Conservation (phyloP, 768 basidiomycete species). For the Rubroboletus satanas region DNA sequence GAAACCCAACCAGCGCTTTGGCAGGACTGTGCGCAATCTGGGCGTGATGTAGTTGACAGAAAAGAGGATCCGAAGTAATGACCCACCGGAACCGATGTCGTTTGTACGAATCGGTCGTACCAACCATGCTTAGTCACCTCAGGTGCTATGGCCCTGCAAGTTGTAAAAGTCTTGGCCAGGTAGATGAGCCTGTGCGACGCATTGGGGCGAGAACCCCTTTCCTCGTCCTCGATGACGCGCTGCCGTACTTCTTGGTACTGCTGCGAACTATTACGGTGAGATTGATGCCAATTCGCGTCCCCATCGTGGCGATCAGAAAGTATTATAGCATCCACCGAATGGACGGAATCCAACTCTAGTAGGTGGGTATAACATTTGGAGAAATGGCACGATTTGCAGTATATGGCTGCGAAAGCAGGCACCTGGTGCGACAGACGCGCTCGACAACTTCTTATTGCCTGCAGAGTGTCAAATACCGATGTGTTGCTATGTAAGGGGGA, state of each 20-base stretch:
- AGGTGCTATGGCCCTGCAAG: slow-evolving; percentile 45
- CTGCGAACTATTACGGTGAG: slow-evolving; percentile 23
- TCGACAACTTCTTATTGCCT: slow-evolving; percentile 23
- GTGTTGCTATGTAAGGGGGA: background rate
- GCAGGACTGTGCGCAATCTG: slow-evolving; percentile 19
- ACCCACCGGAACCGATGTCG: slow-evolving; percentile 25
- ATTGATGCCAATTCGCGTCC: slow-evolving; percentile 34
- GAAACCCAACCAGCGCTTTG: slow-evolving; percentile 11
- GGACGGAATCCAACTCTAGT: slow-evolving; percentile 30
- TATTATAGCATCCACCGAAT: slow-evolving; percentile 37
- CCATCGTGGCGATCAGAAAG: slow-evolving; percentile 13
- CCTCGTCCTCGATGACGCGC: slow-evolving; percentile 31
- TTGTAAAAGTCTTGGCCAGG: slow-evolving; percentile 45
- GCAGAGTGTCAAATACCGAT: background rate
- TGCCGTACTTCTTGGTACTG: slow-evolving; percentile 14
- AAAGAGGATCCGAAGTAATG: background rate
- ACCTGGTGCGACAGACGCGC: slow-evolving; percentile 16
- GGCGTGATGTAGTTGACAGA: background rate
- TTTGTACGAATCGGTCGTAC: slow-evolving; percentile 48
- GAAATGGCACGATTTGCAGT: slow-evolving; percentile 37
- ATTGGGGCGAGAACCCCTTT: slow-evolving; percentile 35
- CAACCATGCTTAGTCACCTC: slow-evolving; percentile 48
- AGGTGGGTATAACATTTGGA: slow-evolving; percentile 37
- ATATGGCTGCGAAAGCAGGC: slow-evolving; percentile 20
- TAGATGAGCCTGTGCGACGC: slow-evolving; percentile 37